Evolutionary conservation across 2,329 filamentous ascomycete genomes (phyloP), one percentile per base, ranked within the genome.

Genomic region (Diaporthe sp.): DNA sequence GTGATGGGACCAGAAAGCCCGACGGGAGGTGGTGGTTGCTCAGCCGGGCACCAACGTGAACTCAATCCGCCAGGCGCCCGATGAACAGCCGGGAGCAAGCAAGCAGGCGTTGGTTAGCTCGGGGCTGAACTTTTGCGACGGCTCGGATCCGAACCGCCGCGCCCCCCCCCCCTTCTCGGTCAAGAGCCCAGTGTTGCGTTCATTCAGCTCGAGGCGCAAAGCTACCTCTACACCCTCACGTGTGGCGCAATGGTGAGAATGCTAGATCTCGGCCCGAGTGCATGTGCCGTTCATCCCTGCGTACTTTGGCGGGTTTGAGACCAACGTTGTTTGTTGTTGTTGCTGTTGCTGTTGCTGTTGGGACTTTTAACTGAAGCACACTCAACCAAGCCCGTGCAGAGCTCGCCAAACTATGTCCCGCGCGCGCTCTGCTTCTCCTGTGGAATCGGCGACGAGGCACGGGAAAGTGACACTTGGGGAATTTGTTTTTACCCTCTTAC

Each of bases 221-320:
- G 65, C 65, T 55, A 70, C 13, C 34, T 53, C 46, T 42, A 39
- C 46, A 68, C 65, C 65, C 65, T 53, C 31, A 53, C 65, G n/a
- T 10, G 65, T 53, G 65, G 31, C 28, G 46, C 65, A 68, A 37
- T 53, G 46, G 46, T 55, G 65, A 53, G 31, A 5, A 53, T 37
- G 4, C 4, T 53, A n/a, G 19, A 28, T 46, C 31, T 39, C 46
- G 46, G 65, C 12, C 65, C 46, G 65, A 68, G 46, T 28, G 34
- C 46, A 22, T 70, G 46, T 55, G 22, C 65, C 13, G 65, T 42
- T 46, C 65, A 68, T 39, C 46, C 65, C 65, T 70, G 65, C 34
- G 46, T 28, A 25, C 39, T 55, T 4, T 53, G 31, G 46, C 22
- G 31, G 46, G 65, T 42, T 55, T 55, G 65, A 42, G 65, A 55